Evolutionary conservation across 306 rosid species (phyloP), one percentile per base, ranked within the genome.

Genomic region (Pterocarpus santalinus): DNA sequence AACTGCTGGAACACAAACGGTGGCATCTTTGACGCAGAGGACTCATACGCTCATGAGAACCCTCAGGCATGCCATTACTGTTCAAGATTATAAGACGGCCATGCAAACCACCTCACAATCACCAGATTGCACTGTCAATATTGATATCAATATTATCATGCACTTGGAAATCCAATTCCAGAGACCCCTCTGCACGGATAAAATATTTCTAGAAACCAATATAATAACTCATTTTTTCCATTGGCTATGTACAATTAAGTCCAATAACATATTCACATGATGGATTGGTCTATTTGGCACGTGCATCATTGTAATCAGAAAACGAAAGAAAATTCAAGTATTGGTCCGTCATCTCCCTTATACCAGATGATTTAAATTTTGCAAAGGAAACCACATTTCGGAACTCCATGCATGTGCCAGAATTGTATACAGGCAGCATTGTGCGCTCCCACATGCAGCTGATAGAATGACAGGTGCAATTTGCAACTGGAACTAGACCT

Each of bases 211-310:
- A 34, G 51, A n/a, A 64, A 62, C 12, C 5, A 8, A 68, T 78
- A 68, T 41, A 67, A 66, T 36, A 61, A 65, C 69, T 30, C 14
- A 36, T 34, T 36, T 30, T 60, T 60, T 4, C 28, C 32, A 70
- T 33, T 65, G 47, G 12, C 33, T 75, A 79, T 86, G 82, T 75
- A 75, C 86, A 82, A 35, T 68, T 22, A 64, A 32, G 57, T 51
- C 38, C 17, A 44, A 33, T 16, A 47, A 67, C 75, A 64, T 52
- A 60, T 78, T 85, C 81, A 86, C 82, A 82, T n/a, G 4, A 71
- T 75, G 47, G 61, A 52, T 77, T 32, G 16, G 16, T 28, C 44
- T 32, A 60, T 28, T 43, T 56, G 41, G 46, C 34, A 60, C 16
- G 7, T 17, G 8, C 57, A 80, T 63, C 60, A 75, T 52, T 52